Conservation (phyloP, 495 filamentous ascomycete genomes). For the Aspergillus taichungensis region DNA sequence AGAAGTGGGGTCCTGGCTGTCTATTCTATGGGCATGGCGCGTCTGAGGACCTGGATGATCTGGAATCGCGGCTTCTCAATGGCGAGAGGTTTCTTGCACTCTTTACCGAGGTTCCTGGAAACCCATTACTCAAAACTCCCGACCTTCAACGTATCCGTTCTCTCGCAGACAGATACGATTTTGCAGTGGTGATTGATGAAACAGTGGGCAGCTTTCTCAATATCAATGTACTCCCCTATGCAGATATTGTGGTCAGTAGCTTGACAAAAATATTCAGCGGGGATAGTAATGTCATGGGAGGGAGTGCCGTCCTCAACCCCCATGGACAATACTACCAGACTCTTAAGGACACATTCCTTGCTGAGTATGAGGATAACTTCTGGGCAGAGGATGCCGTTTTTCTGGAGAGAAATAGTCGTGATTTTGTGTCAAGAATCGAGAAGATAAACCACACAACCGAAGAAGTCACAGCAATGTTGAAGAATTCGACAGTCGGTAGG, state of each 20-base stretch:
- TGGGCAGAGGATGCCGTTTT: slow-evolving; percentile 93
- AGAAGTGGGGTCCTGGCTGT: slow-evolving; percentile 91
- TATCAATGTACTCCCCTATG: slow-evolving; percentile 79
- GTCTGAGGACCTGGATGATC: slow-evolving; percentile 72
- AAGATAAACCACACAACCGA: slow-evolving; percentile 84
- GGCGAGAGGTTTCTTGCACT: slow-evolving; percentile 78
- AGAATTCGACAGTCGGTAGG: slow-evolving; percentile 43
- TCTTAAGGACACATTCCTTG: slow-evolving; percentile 52
- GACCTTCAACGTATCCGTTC: slow-evolving; percentile 70
- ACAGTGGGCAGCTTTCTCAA: slow-evolving; percentile 96
- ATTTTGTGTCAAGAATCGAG: slow-evolving; percentile 76
- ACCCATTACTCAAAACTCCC: slow-evolving; percentile 79
- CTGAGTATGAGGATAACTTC: slow-evolving; percentile 76
- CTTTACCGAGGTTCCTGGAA: slow-evolving; percentile 92
- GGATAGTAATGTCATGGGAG: slow-evolving; percentile 97
- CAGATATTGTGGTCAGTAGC: slow-evolving; percentile 87
- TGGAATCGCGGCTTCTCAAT: slow-evolving; percentile 58
- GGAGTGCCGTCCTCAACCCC: slow-evolving; percentile 80
- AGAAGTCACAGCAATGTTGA: slow-evolving; percentile 63
- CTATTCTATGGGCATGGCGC: slow-evolving; percentile 84
- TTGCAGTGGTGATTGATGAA: slow-evolving; percentile 88
- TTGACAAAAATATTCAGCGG: slow-evolving; percentile 96
- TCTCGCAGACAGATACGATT: slow-evolving; percentile 77
- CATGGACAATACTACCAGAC: slow-evolving; percentile 57
- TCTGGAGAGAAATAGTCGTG: slow-evolving; percentile 90